phyloP scores from a whole-genome alignment of 1,284 basidiomycete species.

The Ustilago lituana region DNA sequence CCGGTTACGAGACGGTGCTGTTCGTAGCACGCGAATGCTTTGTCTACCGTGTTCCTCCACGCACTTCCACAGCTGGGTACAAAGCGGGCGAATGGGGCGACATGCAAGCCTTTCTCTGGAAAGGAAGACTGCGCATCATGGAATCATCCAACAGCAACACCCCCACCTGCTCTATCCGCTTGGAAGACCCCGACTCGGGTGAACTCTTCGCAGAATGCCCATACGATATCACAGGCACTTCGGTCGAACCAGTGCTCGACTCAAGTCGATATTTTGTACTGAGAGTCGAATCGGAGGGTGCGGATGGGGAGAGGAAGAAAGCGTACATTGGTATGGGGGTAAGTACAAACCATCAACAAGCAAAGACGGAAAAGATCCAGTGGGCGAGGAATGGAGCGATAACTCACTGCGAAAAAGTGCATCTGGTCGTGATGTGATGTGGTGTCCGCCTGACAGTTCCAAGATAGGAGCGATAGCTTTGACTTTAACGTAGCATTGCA shows the following conservation, averaged over 20 bases:
- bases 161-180: conserved; percentile 54
- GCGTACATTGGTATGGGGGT: conserved; percentile 66
- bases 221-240: conserved; percentile 81
- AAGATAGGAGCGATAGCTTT: conserved; percentile 61
- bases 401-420: no score
- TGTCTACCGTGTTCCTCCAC: conserved; percentile 73
- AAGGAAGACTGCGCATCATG: conserved; percentile 83
- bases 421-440: no score
- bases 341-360: no score
- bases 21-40: conserved; percentile 86
- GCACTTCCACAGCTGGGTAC: conserved; percentile 74
- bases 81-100: conserved; percentile 73
- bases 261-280: conserved; percentile 95
- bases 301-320: conserved; percentile 53
- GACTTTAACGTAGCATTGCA: conserved; percentile 77
- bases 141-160: conserved; percentile 70
- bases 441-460: conserved; percentile 43
- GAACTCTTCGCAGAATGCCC: conserved; percentile 86
- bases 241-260: conserved; percentile 93
- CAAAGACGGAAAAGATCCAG: neutral
- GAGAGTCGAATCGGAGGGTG: conserved; percentile 73
- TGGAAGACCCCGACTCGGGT: conserved; percentile 63
- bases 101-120: conserved; percentile 82
- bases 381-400: no score
- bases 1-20: conserved; percentile 78